phyloP scores from a whole-genome alignment of 768 basidiomycete genomes.

The Mycena rosella region DNA sequence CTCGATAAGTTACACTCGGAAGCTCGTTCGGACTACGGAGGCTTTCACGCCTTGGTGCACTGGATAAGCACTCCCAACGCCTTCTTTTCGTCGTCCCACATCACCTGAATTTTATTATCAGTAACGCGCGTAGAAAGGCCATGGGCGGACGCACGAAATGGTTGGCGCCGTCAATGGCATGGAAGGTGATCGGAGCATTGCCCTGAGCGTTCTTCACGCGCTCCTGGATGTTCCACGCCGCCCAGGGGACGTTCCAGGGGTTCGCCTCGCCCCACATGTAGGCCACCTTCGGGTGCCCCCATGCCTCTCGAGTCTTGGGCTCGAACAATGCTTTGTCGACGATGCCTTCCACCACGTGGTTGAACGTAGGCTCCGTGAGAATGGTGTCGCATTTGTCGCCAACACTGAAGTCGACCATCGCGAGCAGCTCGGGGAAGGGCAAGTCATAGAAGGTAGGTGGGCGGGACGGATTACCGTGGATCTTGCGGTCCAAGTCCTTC shows the following conservation, averaged over 20 bases:
- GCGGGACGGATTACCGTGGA: too few species aligned
- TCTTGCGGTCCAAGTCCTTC: too few species aligned
- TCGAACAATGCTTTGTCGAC: slow-evolving; percentile 7
- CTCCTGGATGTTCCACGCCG: slow-evolving; percentile 7
- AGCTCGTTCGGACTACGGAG: too few species aligned
- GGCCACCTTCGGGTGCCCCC: neutral
- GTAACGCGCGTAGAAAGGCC: neutral
- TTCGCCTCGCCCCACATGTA: neutral
- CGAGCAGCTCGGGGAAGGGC: neutral
- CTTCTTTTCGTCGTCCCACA: neutral
- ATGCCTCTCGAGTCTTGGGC: neutral
- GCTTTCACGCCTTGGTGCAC: neutral
- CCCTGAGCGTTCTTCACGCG: neutral
- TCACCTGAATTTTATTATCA: neutral
- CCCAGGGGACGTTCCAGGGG: slow-evolving; percentile 2
- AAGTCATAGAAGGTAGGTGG: slow-evolving; percentile 12
- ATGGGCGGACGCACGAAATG: slow-evolving; percentile 19
- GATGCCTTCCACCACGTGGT: neutral
- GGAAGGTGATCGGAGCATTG: slow-evolving; percentile 2
- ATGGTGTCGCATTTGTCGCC: slow-evolving; percentile 21
- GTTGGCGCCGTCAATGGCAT: slow-evolving; percentile 7
- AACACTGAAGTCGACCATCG: neutral
- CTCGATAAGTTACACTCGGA: neutral
- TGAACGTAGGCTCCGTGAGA: slow-evolving; percentile 6
- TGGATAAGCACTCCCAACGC: neutral